Conservation (phyloP, 805 yeast species). For the Myxozyma kluyveri region DNA sequence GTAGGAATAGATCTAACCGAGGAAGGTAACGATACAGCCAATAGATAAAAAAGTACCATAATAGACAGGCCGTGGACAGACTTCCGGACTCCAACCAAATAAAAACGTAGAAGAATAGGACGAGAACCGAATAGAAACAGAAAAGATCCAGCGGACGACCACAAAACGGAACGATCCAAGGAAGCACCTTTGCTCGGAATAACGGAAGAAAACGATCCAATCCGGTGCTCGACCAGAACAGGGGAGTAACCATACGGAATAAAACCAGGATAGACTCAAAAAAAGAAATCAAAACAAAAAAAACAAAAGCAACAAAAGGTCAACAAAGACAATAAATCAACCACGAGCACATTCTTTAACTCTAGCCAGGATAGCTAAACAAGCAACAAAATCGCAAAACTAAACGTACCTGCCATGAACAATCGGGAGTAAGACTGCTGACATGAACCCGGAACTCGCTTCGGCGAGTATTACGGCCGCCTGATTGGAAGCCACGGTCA, state of each 20-base stretch:
- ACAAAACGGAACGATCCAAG: background rate
- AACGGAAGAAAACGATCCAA: too few species aligned
- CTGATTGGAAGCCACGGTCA: conserved; percentile 20
- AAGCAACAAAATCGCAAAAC: too few species aligned
- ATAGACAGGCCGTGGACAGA: too few species aligned
- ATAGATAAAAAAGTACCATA: too few species aligned
- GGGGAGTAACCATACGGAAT: background rate
- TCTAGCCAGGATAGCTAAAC: conserved; percentile 10
- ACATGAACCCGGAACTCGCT: conserved; percentile 34
- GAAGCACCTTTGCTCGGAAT: background rate
- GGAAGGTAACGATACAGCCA: too few species aligned
- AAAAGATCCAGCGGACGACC: background rate
- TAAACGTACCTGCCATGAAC: conserved; percentile 36
- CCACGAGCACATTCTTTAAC: too few species aligned
- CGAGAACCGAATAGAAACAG: background rate
- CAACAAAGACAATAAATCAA: conserved; percentile 4
- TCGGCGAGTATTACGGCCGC: conserved; percentile 31
- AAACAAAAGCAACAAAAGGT: background rate
- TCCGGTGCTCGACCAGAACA: background rate
- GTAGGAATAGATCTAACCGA: too few species aligned
- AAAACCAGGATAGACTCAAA: background rate
- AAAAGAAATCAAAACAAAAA: background rate
- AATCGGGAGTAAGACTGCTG: conserved; percentile 32
- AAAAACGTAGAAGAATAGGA: background rate
- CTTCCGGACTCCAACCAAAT: background rate